Evolutionary conservation across 2,329 filamentous ascomycete genomes (phyloP).

Genomic region (Exophiala sp.): DNA sequence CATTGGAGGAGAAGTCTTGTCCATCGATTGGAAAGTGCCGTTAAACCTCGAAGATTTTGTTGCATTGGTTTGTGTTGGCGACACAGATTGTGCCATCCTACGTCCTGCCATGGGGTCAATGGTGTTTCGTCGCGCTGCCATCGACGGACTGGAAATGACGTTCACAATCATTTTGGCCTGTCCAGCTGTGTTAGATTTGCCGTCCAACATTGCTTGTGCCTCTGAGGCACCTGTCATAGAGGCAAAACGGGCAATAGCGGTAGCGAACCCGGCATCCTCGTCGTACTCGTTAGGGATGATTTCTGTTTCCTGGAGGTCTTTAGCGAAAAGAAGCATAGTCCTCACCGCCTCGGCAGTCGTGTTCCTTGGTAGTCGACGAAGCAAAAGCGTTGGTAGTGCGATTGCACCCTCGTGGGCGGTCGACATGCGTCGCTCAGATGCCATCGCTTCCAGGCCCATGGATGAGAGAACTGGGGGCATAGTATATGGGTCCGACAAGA

Average conservation of each 20-base stretch:
- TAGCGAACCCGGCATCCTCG: slow-evolving; percentile 56
- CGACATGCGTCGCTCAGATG: slow-evolving; percentile 27
- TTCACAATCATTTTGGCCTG: slow-evolving; percentile 58
- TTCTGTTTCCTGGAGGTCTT: slow-evolving; percentile 58
- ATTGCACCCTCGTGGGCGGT: slow-evolving; percentile 25
- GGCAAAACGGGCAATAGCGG: slow-evolving; percentile 58
- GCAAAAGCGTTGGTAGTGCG: slow-evolving; percentile 43
- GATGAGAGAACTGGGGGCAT: slow-evolving; percentile 6
- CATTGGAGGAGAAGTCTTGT: slow-evolving; percentile 51
- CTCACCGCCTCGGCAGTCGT: slow-evolving; percentile 57
- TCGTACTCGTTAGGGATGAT: slow-evolving; percentile 53
- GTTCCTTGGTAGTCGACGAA: slow-evolving; percentile 59
- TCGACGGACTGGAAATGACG: slow-evolving; percentile 43
- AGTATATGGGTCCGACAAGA: slow-evolving; percentile 13
- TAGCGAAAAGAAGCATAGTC: slow-evolving; percentile 64
- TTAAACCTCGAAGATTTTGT: slow-evolving; percentile 59
- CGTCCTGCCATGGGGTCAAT: slow-evolving; percentile 49
- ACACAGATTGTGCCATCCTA: slow-evolving; percentile 29
- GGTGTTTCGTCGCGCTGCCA: slow-evolving; percentile 48
- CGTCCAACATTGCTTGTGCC: slow-evolving; percentile 57
- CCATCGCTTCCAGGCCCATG: slow-evolving; percentile 15
- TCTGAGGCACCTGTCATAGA: slow-evolving; percentile 57
- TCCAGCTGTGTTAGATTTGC: slow-evolving; percentile 59
- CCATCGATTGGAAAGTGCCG: slow-evolving; percentile 58
- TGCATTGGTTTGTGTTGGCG: slow-evolving; percentile 37